Evolutionary conservation across 78 protist species (phyloP), one percentile per base, ranked within the genome.

Genomic region (Capsaspora owczarzaki): DNA sequence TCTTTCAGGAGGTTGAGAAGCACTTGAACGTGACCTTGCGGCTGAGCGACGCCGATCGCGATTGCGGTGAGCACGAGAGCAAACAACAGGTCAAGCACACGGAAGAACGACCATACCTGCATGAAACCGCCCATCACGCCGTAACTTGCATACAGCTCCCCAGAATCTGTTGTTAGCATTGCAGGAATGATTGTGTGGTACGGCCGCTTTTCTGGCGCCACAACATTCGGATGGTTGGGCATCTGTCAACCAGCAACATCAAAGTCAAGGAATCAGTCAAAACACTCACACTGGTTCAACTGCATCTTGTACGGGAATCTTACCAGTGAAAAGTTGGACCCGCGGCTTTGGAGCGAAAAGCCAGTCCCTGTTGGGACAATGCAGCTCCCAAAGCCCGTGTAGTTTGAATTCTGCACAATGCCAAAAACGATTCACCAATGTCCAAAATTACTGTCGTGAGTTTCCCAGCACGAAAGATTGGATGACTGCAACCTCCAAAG

Each of bases 101-200:
- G 2, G 6, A 56, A n/a, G 51, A 25, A 23, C 37, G 6, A 31
- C 51, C 53, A 27, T 4, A 74, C 78, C 89, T 90, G 97, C 88
- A 89, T 91, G 79, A 86, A 94, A 31, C 90, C 92, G 49, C 97
- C 97, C 97, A 94, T 94, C 43, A 82, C 85, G 6, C 91, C 88
- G 76, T 90, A 86, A 23, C 87, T 0, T 1, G 75, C 63, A 41
- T 8, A 78, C 1, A 88, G 82, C 61, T 71, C 86, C 12, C 91
- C 90, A 43, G 61, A 68, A 41, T 75, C 79, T 0, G 29, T 22
- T 6, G 84, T 76, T 12, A 72, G 78, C 82, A 92, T 86, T 35
- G 86, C 86, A 1, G 96, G 96, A 43, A 94, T 88, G 82, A 94
- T 94, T 23, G 97, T 94, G 92, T 94, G 97, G 85, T 90, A 94